Evolutionary conservation across 2,329 filamentous ascomycete genomes (phyloP), one percentile per base, ranked within the genome.

Genomic region (Cladosporium phlei): DNA sequence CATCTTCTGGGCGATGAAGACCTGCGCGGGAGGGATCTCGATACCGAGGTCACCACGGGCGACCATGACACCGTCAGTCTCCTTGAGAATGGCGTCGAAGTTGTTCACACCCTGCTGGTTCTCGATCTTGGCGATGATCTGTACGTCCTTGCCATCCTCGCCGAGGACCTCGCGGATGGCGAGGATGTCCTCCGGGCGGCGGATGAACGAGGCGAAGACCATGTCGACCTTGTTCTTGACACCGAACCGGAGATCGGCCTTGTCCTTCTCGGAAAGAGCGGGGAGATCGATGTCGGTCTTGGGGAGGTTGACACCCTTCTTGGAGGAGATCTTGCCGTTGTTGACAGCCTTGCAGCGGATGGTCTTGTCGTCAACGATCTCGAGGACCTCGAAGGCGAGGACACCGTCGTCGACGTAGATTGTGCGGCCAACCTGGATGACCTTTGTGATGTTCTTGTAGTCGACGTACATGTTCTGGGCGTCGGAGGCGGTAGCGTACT

Each of bases 61-160:
- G 59, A 98, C 93, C 93, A 98, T 98, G 76, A 98, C 90, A 79
- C 93, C 93, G 69, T 98, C 93, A 5, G 93, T 97, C 76, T 90
- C 88, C 66, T 82, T 79, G 51, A 98, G 83, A 64, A 98, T 98
- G 76, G 97, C 91, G 61, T 86, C 83, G 71, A 98, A 98, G 81
- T 98, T 98, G 84, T 98, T 97, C 57, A 98, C 86, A 73, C 93
- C 93, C 75, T 98, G 93, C 71, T 95, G 88, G 79, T 98, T 98
- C 82, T 98, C 93, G 60, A 98, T 95, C 85, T 98, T 98, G 80
- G 93, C 86, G 68, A 98, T 97, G 75, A 98, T 95, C 77, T 98
- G 91, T 64, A 98, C 96, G 70, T 95, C 84, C 74, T 86, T 88
- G 71, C 93, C 93, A 34, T 94, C 86, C 65, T 88, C 80, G 53